phyloP scores from a whole-genome alignment of 2,329 filamentous ascomycete genomes.

The Purpureocillium lavendulum region DNA sequence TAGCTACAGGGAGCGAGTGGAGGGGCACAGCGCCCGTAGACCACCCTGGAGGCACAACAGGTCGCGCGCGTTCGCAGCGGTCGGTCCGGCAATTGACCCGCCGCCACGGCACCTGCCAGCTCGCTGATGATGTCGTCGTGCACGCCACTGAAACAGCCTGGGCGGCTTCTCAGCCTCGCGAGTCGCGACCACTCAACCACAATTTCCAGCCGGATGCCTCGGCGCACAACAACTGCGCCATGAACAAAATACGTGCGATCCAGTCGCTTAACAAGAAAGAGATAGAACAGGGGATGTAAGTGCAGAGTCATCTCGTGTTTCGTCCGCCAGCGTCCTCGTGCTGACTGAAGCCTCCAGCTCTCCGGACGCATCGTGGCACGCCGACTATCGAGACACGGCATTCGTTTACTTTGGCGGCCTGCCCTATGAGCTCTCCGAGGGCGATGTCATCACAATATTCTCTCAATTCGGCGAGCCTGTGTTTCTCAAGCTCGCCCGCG shows the following conservation, averaged over 20 bases:
- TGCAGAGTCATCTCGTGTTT: constrained; percentile 9
- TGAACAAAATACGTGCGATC: constrained; percentile 93
- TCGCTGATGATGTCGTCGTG: no score
- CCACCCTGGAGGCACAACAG: no score
- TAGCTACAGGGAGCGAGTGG: no score
- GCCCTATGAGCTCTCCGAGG: constrained; percentile 86
- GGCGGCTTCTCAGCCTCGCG: constrained; percentile 6
- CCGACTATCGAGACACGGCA: constrained; percentile 94
- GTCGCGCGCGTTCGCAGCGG: no score
- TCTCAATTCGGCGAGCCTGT: constrained; percentile 94
- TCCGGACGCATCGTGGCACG: constrained; percentile 88
- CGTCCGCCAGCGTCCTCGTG: constrained; percentile 3
- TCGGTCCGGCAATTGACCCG: constrained; percentile 29
- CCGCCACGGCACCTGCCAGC: constrained; percentile 4
- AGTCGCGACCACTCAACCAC: background rate
- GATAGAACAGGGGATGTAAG: constrained; percentile 77
- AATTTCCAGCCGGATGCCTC: background rate
- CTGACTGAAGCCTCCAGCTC: constrained; percentile 41
- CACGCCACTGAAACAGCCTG: no score
- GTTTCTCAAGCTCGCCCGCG: constrained; percentile 83
- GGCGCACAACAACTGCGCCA: constrained; percentile 28
- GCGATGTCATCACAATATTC: constrained; percentile 93
- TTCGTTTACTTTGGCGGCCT: constrained; percentile 95
- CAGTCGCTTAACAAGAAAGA: constrained; percentile 91
- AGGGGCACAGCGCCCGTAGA: no score